Base-by-base conservation (phyloP, 148 eudicot genomes). In the Silene conica region DNA sequence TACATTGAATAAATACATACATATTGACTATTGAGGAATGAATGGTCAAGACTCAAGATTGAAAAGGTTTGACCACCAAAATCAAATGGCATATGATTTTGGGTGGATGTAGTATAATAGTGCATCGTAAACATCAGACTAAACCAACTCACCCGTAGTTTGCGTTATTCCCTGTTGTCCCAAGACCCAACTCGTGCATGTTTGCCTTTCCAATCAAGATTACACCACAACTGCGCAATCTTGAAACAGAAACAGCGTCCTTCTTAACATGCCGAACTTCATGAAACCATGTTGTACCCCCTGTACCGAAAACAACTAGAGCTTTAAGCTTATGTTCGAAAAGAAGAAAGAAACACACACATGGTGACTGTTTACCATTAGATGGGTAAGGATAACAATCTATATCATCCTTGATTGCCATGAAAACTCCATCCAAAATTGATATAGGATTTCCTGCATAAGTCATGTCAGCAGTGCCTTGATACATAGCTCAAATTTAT, bases 401-500 rank as follows among this genome's bases (percentile, higher is more conserved):
- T 78, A 96, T 92, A 80, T 96, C 99, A 81, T 96, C 99, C 83
- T 96, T 96, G 80, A 96, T 89, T 15, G 99, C 97, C 80, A 96
- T 77, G 74, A 96, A 92, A 69, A 85, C 85, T 71, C 99, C 99
- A 82, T 96, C 99, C 82, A 96, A 83, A 70, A 89, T 75, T 61
- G 99, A 96, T 77, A 90, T 67, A 68, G 97, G 88, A 57, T 83
- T 85, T 72, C 97, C 99, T 96, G 88, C 76, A 89, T 45, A 78
- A 74, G 54, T 74, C 75, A 82, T 7, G 31, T 56, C 71, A 73
- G 48, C 54, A 46, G 73, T 68, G 31, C 67, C 54, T 8, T 13
- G 25, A 57, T 6, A 52, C 4, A 63, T 41, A 63, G 26, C 8
- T 16, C 1, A 55, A 70, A 28, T 57, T n/a, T 63, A 22, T 21